phyloP scores from a whole-genome alignment of 2,329 filamentous ascomycete genomes.

The Purpureocillium takamizusanense region DNA sequence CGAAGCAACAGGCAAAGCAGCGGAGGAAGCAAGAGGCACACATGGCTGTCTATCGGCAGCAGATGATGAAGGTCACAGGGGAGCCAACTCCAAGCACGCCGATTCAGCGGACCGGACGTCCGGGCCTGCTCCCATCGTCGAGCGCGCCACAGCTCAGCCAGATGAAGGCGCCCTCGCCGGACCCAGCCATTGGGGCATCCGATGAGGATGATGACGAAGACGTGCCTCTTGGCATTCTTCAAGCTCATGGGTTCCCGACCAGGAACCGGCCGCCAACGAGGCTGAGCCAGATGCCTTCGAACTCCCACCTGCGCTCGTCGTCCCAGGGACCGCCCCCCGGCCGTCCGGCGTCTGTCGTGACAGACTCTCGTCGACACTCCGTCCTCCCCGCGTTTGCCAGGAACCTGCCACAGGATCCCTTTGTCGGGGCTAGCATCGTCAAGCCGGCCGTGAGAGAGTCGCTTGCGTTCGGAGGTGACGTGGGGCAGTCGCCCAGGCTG shows the following conservation, averaged over 20 bases:
- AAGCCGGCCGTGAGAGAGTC: conserved; percentile 66
- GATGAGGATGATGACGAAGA: conserved; percentile 89
- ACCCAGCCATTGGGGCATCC: conserved; percentile 38
- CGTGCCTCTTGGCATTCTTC: conserved; percentile 74
- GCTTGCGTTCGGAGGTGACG: conserved; percentile 54
- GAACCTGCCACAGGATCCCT: conserved; percentile 75
- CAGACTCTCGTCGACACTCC: conserved; percentile 19
- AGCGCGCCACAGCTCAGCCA: conserved; percentile 52
- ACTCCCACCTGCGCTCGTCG: conserved; percentile 59
- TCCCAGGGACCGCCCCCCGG: conserved; percentile 33
- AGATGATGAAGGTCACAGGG: conserved; percentile 94
- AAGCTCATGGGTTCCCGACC: conserved; percentile 80
- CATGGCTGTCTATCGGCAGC: conserved; percentile 80
- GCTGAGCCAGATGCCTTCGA: conserved; percentile 43
- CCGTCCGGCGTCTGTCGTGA: conserved; percentile 42
- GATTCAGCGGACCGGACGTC: conserved; percentile 33
- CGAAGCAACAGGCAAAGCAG: conserved; percentile 63
- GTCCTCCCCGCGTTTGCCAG: conserved; percentile 74
- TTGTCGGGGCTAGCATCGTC: conserved; percentile 69
- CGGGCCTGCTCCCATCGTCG: conserved; percentile 45
- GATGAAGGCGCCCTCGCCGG: conserved; percentile 25
- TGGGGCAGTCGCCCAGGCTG: conserved; percentile 29
- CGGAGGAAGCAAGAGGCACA: conserved; percentile 83
- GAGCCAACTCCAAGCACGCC: conserved; percentile 38
- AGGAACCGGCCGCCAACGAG: conserved; percentile 67